Percentiles rank a stretch among this genome's conserved stretches.
phyloP scores from a whole-genome alignment of 1,284 basidiomycete genomes.

The Ustilago esculenta region DNA sequence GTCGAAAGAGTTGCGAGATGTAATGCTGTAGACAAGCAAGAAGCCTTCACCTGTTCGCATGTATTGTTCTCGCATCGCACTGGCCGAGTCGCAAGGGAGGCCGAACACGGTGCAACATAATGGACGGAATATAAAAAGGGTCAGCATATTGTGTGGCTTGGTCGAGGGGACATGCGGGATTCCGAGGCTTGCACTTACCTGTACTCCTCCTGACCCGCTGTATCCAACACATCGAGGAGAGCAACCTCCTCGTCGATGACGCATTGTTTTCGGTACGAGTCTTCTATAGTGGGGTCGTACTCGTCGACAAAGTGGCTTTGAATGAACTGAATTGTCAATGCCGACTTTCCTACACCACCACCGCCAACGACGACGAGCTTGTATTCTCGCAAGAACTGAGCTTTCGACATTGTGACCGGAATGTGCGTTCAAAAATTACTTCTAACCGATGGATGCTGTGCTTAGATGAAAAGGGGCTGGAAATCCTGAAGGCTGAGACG shows the following conservation, averaged over 20 bases:
- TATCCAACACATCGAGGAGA: slow-evolving; percentile 95
- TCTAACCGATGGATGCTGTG: no score
- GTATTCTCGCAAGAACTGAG: slow-evolving; percentile 71
- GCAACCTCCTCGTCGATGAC: slow-evolving; percentile 96
- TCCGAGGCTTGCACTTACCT: slow-evolving; percentile 72
- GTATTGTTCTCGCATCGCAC: slow-evolving; percentile 97
- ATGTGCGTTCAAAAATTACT: background rate
- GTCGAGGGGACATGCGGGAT: no score
- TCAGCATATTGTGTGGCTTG: no score
- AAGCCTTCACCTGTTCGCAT: slow-evolving; percentile 98
- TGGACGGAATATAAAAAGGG: no score
- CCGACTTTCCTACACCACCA: slow-evolving; percentile 96
- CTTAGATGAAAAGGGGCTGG: background rate
- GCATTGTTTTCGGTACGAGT: slow-evolving; percentile 68
- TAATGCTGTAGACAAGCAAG: slow-evolving; percentile 98
- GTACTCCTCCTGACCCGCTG: slow-evolving; percentile 98
- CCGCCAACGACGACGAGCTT: slow-evolving; percentile 88
- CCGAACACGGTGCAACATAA: no score
- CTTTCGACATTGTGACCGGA: slow-evolving; percentile 70
- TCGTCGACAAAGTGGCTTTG: slow-evolving; percentile 93
- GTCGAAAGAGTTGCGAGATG: slow-evolving; percentile 96
- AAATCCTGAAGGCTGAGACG: background rate
- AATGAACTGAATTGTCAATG: slow-evolving; percentile 97
- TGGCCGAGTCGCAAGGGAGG: no score
- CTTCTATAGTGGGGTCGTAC: slow-evolving; percentile 95